Base-by-base conservation (phyloP, 345 rosid species). In the Rhizophora mangle region DNA sequence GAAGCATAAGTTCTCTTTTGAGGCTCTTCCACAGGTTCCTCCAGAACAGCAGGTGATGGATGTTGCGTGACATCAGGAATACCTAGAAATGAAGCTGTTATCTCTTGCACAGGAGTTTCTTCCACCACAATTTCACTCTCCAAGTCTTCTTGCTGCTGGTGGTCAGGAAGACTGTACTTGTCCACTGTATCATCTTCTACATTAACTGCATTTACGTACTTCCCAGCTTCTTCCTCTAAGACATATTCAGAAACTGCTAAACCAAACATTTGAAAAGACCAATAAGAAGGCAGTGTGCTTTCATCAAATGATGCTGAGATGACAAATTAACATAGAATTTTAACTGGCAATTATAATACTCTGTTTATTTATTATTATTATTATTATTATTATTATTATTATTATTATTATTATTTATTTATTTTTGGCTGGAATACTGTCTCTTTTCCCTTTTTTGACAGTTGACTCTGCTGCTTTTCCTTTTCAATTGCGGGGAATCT, bases 191-290 rank as follows among this genome's bases (percentile, higher is more conserved):
- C 86, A 85, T 90, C 96, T 76, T 92, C 90, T 68, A 89, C 82
- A 75, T 85, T 86, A 53, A 84, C 84, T 2, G 96, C 80, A 52
- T 67, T 72, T 71, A 89, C 84, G 26, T 88, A 91, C 37, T 88
- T 96, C 52, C 85, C 85, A 13, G 93, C 89, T 76, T 90, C 93
- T 82, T 91, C 88, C 83, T 89, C 99, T 83, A 89, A 76, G 67
- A 27, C 86, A 68, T 85, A 85, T 78, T 94, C 82, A 61, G 91
- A 78, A 82, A 79, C 97, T 85, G 86, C 60, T 20, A 76, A 78
- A 13, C 62, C 69, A 75, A 19, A 62, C 31, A 68, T 43, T 43
- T 43, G 16, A 39, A 43, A 13, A 43, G 18, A 43, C 19, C 19
- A 43, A 59, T 58, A 29, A 66, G 15, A 54, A 64, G 21, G 15